Evolutionary conservation across 345 rosid species (phyloP).

Genomic region (Odontarrhena argentea): DNA sequence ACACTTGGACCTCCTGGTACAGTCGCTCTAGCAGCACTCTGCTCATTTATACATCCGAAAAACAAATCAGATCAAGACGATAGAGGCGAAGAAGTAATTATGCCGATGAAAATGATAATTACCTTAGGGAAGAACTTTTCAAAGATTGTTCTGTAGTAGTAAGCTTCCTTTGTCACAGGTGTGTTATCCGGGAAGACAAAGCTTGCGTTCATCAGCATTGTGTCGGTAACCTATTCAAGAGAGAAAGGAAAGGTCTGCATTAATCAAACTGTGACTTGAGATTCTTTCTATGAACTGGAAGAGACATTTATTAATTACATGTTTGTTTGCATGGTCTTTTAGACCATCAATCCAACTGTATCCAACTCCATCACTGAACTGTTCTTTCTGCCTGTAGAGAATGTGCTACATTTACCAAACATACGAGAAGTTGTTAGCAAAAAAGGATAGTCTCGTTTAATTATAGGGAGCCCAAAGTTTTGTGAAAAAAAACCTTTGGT

Average conservation of each 20-base stretch:
- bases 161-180: constrained; percentile 81
- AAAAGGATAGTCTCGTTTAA: neutral
- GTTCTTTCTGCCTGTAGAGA: constrained; percentile 82
- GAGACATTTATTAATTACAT: constrained; percentile 45
- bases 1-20: constrained; percentile 92
- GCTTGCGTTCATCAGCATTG: constrained; percentile 75
- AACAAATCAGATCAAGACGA: constrained; percentile 19
- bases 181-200: constrained; percentile 80
- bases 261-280: constrained; percentile 12
- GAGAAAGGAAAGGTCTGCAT: constrained; percentile 1
- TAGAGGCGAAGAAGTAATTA: neutral
- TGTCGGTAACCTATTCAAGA: constrained; percentile 63
- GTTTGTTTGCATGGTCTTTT: constrained; percentile 72
- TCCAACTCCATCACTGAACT: constrained; percentile 90
- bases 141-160: constrained; percentile 73
- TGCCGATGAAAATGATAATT: neutral
- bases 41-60: constrained; percentile 33
- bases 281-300: neutral
- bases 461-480: constrained; percentile 14
- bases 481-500: constrained; percentile 58
- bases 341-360: constrained; percentile 89
- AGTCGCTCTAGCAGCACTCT: constrained; percentile 78
- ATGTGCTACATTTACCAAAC: constrained; percentile 56
- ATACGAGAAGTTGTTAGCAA: constrained; percentile 29
- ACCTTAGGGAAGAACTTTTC: constrained; percentile 88